Evolutionary conservation across 1,284 basidiomycete species (phyloP).

Genomic region (Pseudozyma thailandica): DNA sequence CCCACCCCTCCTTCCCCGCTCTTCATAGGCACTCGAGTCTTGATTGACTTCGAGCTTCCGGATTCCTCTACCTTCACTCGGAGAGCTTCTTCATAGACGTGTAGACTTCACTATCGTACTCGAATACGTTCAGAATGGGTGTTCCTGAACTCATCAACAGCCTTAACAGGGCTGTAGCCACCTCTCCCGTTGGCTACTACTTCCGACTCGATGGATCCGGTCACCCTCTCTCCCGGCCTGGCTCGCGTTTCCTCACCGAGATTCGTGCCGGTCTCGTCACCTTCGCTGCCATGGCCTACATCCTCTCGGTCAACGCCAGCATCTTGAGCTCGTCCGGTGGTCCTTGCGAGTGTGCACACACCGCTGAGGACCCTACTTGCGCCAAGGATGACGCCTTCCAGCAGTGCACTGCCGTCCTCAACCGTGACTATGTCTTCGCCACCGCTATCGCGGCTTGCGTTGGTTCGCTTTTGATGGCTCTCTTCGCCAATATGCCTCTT

Average conservation of each 20-base stretch:
- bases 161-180: slow-evolving; percentile 73
- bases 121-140: slow-evolving; percentile 20
- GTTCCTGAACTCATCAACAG: slow-evolving; percentile 33
- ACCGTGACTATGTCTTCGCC: slow-evolving; percentile 68
- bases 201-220: slow-evolving; percentile 86
- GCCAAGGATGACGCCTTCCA: slow-evolving; percentile 75
- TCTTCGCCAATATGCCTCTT: slow-evolving; percentile 84
- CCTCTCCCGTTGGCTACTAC: slow-evolving; percentile 79
- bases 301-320: slow-evolving; percentile 74
- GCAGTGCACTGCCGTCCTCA: slow-evolving; percentile 43
- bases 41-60: slow-evolving; percentile 26
- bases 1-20: slow-evolving; percentile 1
- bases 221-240: slow-evolving; percentile 77
- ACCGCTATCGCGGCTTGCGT: slow-evolving; percentile 83
- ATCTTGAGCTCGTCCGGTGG: slow-evolving; percentile 82
- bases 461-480: slow-evolving; percentile 82
- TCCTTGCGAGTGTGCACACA: slow-evolving; percentile 77
- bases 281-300: slow-evolving; percentile 67
- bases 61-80: neutral
- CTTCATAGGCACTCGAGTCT: slow-evolving; percentile 26
- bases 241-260: slow-evolving; percentile 75
- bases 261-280: slow-evolving; percentile 65
- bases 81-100: neutral
- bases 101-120: no score
- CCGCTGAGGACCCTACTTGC: slow-evolving; percentile 69